Conservation (phyloP, 179 eudicot genomes). For the Silene vulgaris region DNA sequence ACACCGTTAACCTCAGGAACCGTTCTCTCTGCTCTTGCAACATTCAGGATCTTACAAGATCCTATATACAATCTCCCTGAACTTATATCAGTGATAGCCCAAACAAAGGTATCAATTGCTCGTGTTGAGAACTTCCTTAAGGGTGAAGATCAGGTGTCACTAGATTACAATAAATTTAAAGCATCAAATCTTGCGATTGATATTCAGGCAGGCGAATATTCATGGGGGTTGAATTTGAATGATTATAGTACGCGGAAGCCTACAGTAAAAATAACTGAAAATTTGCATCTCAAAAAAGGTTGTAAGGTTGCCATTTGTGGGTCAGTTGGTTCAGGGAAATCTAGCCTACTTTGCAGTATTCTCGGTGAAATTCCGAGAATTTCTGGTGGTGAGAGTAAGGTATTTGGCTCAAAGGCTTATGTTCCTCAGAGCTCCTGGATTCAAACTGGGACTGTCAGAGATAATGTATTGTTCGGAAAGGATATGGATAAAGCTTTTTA, state of each 20-base stretch:
- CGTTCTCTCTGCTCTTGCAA: constrained; percentile 87
- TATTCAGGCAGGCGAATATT: constrained; percentile 58
- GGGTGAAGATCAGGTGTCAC: constrained; percentile 40
- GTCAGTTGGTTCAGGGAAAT: constrained; percentile 90
- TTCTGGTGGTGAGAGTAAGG: constrained; percentile 51
- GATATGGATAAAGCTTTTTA: constrained; percentile 53
- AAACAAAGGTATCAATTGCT: constrained; percentile 77
- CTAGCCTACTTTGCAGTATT: constrained; percentile 77
- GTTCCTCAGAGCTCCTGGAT: constrained; percentile 94
- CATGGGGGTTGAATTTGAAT: constrained; percentile 45
- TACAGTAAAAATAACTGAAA: constrained; percentile 46
- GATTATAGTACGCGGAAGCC: constrained; percentile 34
- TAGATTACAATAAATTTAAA: constrained; percentile 27
- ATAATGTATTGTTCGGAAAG: constrained; percentile 76
- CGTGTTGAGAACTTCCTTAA: constrained; percentile 49
- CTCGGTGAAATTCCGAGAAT: constrained; percentile 78
- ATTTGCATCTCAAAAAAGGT: constrained; percentile 48
- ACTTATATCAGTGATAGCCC: constrained; percentile 75
- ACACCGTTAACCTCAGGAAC: constrained; percentile 76
- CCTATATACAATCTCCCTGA: constrained; percentile 88
- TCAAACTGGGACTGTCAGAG: constrained; percentile 83
- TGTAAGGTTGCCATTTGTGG: constrained; percentile 92
- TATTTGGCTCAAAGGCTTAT: constrained; percentile 76
- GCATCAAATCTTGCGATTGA: constrained; percentile 47
- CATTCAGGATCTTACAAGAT: constrained; percentile 83